Evolutionary conservation across 345 rosid species (phyloP).

Genomic region (Gossypium herbaceum): DNA sequence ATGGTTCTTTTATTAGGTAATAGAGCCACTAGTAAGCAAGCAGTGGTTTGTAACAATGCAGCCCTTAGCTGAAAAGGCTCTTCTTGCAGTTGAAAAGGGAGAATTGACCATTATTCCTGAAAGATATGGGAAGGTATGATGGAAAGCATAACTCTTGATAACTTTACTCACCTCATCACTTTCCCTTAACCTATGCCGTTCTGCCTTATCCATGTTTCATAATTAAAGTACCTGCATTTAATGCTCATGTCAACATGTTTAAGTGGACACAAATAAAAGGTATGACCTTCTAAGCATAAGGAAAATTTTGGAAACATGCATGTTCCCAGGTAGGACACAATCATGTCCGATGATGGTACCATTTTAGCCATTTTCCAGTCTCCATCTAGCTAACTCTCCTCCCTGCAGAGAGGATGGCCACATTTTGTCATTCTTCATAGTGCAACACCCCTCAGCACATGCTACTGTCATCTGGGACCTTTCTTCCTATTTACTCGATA

Average conservation of each 20-base stretch:
- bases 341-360: neutral
- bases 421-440: neutral
- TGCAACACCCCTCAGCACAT: neutral
- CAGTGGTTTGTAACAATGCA: conserved; percentile 99
- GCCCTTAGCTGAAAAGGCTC: conserved; percentile 92
- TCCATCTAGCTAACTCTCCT: neutral
- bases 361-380: neutral
- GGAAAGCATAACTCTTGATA: neutral
- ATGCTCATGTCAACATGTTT: neutral
- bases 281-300: neutral
- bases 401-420: neutral
- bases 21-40: conserved; percentile 93
- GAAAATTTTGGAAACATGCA: neutral
- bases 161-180: neutral
- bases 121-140: conserved; percentile 88
- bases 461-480: neutral
- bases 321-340: neutral
- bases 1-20: conserved; percentile 41
- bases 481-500: neutral
- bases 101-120: conserved; percentile 78
- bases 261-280: neutral
- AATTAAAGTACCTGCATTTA: neutral
- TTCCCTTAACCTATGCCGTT: neutral
- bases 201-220: neutral
- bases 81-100: conserved; percentile 75